These are phyloP conservation scores for Thraustotheca clavata DNA, from an alignment of 352 stramenopile species.

Conservation along the genomic window DNA sequence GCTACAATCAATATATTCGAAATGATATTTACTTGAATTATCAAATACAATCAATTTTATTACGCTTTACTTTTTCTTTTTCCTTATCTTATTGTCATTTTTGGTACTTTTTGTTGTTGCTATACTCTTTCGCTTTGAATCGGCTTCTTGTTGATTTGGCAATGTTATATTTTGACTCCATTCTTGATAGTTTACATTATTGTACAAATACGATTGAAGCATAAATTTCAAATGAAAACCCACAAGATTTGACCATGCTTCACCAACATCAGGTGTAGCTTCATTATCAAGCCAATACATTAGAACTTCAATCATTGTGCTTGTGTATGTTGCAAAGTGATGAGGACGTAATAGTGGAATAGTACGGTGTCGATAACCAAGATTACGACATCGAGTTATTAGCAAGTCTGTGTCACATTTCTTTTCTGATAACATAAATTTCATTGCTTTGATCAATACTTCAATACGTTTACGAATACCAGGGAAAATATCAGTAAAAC, in stretches of 20 bases:
- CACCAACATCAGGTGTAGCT: conserved; percentile 17
- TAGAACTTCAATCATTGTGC: conserved; percentile 16
- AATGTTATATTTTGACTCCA: conserved; percentile 20
- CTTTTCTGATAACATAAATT: conserved; percentile 10
- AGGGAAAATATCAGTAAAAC: conserved; percentile 14
- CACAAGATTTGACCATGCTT: conserved; percentile 18
- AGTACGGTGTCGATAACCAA: conserved; percentile 12
- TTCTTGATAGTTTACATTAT: conserved; percentile 1
- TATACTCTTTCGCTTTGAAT: not conserved
- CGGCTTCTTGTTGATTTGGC: too few species aligned
- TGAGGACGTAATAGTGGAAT: conserved; percentile 12
- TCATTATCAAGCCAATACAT: conserved; percentile 22
- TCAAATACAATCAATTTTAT: too few species aligned
- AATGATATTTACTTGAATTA: too few species aligned
- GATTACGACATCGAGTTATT: conserved; percentile 7
- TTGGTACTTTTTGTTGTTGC: too few species aligned
- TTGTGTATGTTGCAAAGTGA: conserved; percentile 17
- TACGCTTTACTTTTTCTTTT: too few species aligned
- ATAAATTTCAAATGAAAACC: conserved; percentile 20
- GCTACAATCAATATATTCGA: not conserved
- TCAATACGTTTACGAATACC: conserved; percentile 19
- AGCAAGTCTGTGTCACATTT: not conserved
- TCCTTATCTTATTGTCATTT: too few species aligned
- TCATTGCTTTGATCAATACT: conserved; percentile 15
- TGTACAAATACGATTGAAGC: conserved; percentile 13